Percentiles rank a stretch among this genome's conserved stretches.
Evolutionary conservation across 2,329 filamentous ascomycete species (phyloP).

Genomic region (Microsporum audouinii): DNA sequence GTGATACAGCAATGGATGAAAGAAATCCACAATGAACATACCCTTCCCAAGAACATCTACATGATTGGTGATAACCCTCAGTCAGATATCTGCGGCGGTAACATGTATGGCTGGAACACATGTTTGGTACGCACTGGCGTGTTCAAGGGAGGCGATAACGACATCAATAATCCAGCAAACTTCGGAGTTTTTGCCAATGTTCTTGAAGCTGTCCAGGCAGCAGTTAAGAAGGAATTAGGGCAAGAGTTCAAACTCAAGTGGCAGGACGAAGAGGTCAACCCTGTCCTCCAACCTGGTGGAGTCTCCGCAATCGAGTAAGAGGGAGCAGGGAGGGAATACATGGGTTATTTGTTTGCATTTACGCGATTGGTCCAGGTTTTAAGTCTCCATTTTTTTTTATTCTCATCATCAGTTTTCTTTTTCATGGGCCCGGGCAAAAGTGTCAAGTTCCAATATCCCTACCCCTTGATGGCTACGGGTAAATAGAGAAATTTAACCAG

Average conservation of each 20-base stretch:
- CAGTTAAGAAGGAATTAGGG: constrained; percentile 59
- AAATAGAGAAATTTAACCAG: neutral
- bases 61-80: constrained; percentile 68
- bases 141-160: constrained; percentile 65
- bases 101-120: constrained; percentile 75
- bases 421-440: neutral
- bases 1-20: constrained; percentile 65
- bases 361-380: neutral
- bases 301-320: constrained; percentile 40
- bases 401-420: neutral
- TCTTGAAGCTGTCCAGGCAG: constrained; percentile 56
- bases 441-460: neutral
- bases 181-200: constrained; percentile 68
- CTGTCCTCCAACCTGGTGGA: constrained; percentile 45
- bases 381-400: neutral
- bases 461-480: neutral
- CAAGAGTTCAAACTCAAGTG: constrained; percentile 63
- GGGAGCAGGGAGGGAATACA: neutral
- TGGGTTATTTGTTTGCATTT: neutral
- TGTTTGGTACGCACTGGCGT: constrained; percentile 67
- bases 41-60: constrained; percentile 58
- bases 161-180: constrained; percentile 63
- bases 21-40: constrained; percentile 60
- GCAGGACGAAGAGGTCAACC: constrained; percentile 58
- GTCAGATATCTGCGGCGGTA: constrained; percentile 63